Base-by-base conservation (phyloP, 768 basidiomycete species). In the Rhizopogon vesiculosus region DNA sequence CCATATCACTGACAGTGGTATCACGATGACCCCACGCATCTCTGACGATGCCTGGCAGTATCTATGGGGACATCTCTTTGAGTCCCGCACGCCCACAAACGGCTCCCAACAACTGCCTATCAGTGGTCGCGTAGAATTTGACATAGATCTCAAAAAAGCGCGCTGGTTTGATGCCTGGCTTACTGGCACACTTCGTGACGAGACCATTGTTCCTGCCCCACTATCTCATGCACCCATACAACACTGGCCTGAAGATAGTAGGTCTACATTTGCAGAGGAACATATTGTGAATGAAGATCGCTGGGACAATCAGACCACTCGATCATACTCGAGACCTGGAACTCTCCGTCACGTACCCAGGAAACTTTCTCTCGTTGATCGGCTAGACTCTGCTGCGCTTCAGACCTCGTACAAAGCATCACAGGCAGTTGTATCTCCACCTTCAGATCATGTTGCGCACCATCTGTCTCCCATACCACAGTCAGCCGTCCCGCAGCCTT, bases 71-170 rank as follows among this genome's bases (percentile, higher is more conserved):
- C 81, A 85, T 64, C 72, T 83, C 57, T 76, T 83, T 42, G 81
- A 85, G 33, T 59, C 76, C 40, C 68, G 72, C 22, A 56, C 69
- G 19, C 61, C 69, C 18, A 54, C 67, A 3, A 59, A 64, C 42
- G 57, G 73, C 56, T 60, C 65, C 25, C 66, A 68, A 22, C 76
- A 74, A 50, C 64, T 80, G 18, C 85, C 89, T 0, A 85, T 95
- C 55, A 77, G 82, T 43, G 93, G 90, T 5, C 84, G 80, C 29
- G 79, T 96, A 29, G 92, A 95, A 70, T 93, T 95, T 66, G 93
- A 95, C 69, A 80, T 95, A 45, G 93, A 95, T 71, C 57, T 81
- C 45, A 74, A 76, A 38, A 80, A 83, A 58, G 93, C 93, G 16
- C 78, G 82, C 29, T 95, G 93, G 93, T 89, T 85, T 62, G 72